Conservation (phyloP, 192 early-diverging fungal genomes). For the Chytriomyces confervae region DNA sequence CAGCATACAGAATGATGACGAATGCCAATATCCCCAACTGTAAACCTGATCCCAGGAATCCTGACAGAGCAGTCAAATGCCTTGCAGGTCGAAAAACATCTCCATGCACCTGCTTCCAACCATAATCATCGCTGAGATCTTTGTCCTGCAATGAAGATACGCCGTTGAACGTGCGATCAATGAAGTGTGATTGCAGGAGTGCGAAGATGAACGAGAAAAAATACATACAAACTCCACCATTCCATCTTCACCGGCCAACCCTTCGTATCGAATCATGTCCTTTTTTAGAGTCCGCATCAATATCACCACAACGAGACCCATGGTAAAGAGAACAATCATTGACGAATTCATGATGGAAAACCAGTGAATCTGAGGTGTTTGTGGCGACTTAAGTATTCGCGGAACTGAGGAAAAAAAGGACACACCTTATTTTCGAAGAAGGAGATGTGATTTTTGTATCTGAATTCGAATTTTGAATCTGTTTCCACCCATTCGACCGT, state of each 20-base stretch:
- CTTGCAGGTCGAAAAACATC: slow-evolving; percentile 95
- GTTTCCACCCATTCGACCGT: slow-evolving; percentile 70
- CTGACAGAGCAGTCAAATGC: slow-evolving; percentile 74
- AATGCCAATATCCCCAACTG: slow-evolving; percentile 49
- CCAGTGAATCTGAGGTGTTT: slow-evolving; percentile 79
- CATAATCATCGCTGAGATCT: slow-evolving; percentile 89
- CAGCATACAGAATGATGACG: slow-evolving; percentile 45
- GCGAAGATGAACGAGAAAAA: background rate
- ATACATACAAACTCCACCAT: slow-evolving; percentile 68
- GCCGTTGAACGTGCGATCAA: slow-evolving; percentile 14
- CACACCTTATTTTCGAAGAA: slow-evolving; percentile 86
- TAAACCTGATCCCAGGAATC: slow-evolving; percentile 84
- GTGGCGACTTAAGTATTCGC: background rate
- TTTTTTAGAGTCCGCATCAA: slow-evolving; percentile 86
- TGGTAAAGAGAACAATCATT: slow-evolving; percentile 90
- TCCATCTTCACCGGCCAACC: slow-evolving; percentile 57
- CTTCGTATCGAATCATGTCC: slow-evolving; percentile 93
- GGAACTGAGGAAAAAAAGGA: background rate
- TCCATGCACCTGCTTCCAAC: slow-evolving; percentile 97
- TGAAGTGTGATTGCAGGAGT: background rate
- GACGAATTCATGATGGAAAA: slow-evolving; percentile 93
- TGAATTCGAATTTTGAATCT: slow-evolving; percentile 64
- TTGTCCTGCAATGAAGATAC: slow-evolving; percentile 51
- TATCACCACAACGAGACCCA: slow-evolving; percentile 90
- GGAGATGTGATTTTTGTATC: slow-evolving; percentile 84